Base-by-base conservation (phyloP, 2,329 filamentous ascomycete genomes). In the Myrmaecium sp. region DNA sequence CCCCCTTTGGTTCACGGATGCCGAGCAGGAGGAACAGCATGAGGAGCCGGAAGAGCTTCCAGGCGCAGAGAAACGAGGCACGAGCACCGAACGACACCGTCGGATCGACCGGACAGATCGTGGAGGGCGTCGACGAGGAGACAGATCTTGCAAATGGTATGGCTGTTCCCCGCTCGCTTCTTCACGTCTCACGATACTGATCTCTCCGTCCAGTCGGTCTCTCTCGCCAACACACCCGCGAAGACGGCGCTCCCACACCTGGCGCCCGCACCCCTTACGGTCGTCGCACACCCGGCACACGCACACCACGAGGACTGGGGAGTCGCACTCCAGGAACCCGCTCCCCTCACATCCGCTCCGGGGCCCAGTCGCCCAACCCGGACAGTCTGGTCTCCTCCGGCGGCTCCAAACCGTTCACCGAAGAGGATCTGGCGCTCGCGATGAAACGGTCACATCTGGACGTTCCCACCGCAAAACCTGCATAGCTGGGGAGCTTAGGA, bases 1-100 rank as follows among this genome's bases (percentile, higher is more conserved):
- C 48, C 26, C 59, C 59, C 18, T 61, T 62, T 58, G 58, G 58
- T 20, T 60, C 53, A 26, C 42, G 58, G 21, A 43, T 56, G 30
- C 56, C 57, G 6, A 58, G 54, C 30, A 46, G 50, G 13, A 42
- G 43, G 29, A 47, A 41, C 36, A 52, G 47, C 36, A 40, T 39
- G 11, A 30, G 19, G n/a, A 35, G 36, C 8, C 33, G 43, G 15
- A 39, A 44, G 22, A 48, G 43, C 31, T 43, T 43, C 27, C 42
- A 42, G 22, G 36, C 37, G 17, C n/a, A n/a, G n/a, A n/a, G n/a
- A n/a, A n/a, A n/a, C n/a, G n/a, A n/a, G n/a, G n/a, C n/a, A 41
- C 39, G 27, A 41, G 43, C 30, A 37, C 14, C 32, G 39, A 14
- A 41, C 41, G 21, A 36, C 34, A 12, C 31, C 49, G 16, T 8